Evolutionary conservation across 1,284 basidiomycete species (phyloP), one percentile per base, ranked within the genome.

Genomic region (Coniferiporia weirii): DNA sequence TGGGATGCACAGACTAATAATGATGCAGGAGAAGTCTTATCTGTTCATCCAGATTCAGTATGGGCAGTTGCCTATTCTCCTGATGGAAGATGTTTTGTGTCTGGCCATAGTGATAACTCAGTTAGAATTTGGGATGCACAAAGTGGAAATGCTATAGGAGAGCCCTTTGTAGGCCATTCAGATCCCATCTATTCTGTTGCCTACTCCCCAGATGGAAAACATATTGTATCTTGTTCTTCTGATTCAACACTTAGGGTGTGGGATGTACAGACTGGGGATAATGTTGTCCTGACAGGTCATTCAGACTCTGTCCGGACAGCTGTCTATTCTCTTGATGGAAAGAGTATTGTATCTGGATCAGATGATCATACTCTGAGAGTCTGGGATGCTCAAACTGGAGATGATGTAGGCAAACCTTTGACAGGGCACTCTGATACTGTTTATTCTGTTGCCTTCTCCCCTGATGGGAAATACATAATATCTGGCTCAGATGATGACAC

Each of bases 211-310:
- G 61, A 65, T 44, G 65, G 64, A 2, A 53, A 32, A 15, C 50
- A 20, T 19, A 43, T 66, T 17, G 63, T 59, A 8, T 61, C 66
- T 17, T 63, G 60, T 12, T 60, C 61, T 7, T 32, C 15, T 12
- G 64, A 66, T 50, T 44, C 52, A 12, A 56, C 35, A 4, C 47
- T 65, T 3, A 19, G 60, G 9, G 32, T 66, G 6, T 67, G 66
- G 66, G 58, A 67, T 57, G 19, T 27, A 27, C 49, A 13, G 9
- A 51, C 49, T 7, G 35, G 49, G 3, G 44, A 12, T 3, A n/a
- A 3, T 46, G 4, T 8, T 9, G 12, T n/a, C 12, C 17, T 46
- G 17, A n/a, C 6, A 17, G 17, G 17, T 15, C 44, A 51, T 51
- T 10, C 6, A 17, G 17, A 32, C 1, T 19, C 6, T 12, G 49